These are phyloP conservation scores for Hypoxylon sp. DNA, from an alignment of 2,329 filamentous ascomycete genomes.

Conservation along the genomic window DNA sequence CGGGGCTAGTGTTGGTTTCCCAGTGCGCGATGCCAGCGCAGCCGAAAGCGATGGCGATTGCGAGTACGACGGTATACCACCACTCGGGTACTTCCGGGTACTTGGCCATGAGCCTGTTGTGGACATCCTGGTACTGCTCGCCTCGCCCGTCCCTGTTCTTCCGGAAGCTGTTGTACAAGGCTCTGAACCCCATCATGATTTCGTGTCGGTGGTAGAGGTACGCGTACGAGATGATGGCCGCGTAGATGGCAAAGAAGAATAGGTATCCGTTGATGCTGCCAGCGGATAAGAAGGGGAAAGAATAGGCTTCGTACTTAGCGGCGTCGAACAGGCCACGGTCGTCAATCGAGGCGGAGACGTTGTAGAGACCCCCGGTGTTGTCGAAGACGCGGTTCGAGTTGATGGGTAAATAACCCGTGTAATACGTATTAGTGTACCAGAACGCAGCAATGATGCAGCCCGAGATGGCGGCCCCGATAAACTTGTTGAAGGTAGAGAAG, in stretches of 20 bases:
- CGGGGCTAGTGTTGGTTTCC: conserved; percentile 63
- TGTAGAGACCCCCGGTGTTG: conserved; percentile 61
- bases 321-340: conserved; percentile 58
- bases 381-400: conserved; percentile 65
- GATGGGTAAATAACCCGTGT: conserved; percentile 63
- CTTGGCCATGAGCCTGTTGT: conserved; percentile 46
- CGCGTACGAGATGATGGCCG: conserved; percentile 63
- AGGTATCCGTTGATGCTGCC: conserved; percentile 64
- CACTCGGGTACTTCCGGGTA: conserved; percentile 62
- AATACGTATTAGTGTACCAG: conserved; percentile 70
- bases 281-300: conserved; percentile 63
- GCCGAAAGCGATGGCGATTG: conserved; percentile 59
- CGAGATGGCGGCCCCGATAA: conserved; percentile 67
- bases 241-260: conserved; percentile 67
- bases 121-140: conserved; percentile 42
- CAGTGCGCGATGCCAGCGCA: conserved; percentile 61
- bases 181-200: conserved; percentile 62
- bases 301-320: conserved; percentile 62
- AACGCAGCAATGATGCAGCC: conserved; percentile 67
- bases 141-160: conserved; percentile 55
- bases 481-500: conserved; percentile 71
- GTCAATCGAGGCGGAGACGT: conserved; percentile 52
- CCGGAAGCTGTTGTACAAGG: conserved; percentile 59
- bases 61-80: conserved; percentile 63
- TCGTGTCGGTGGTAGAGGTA: conserved; percentile 65